phyloP scores from a whole-genome alignment of 176 grass and related monocot species.

The Paspalum vaginatum region DNA sequence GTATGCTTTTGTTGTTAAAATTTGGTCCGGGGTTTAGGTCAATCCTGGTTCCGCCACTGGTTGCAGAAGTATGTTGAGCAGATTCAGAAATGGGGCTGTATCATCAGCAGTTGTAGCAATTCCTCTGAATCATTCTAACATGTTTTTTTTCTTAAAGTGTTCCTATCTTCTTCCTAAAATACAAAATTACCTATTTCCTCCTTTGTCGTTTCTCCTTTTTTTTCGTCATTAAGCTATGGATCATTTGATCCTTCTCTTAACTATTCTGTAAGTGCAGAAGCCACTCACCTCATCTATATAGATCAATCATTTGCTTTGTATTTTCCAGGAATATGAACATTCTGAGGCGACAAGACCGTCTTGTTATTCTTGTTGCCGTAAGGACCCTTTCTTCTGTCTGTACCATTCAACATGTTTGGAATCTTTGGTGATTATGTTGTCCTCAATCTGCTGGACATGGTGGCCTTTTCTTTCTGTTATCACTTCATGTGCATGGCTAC shows the following conservation, averaged over 20 bases:
- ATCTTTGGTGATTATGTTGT: conserved; percentile 16
- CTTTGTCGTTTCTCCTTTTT: neutral
- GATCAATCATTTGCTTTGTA: conserved; percentile 35
- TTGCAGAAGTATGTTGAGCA: conserved; percentile 80
- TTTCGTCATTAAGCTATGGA: conserved; percentile 10
- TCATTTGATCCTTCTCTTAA: neutral
- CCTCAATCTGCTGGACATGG: conserved; percentile 5
- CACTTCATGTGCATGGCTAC: conserved; percentile 4
- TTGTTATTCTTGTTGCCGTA: conserved; percentile 86
- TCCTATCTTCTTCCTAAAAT: neutral
- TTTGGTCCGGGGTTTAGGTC: too few relatives aligned
- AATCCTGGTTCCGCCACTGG: too few relatives aligned
- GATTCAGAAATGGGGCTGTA: conserved; percentile 94
- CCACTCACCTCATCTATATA: neutral
- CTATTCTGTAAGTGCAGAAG: conserved; percentile 5
- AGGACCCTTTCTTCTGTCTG: conserved; percentile 46
- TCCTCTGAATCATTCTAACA: conserved; percentile 61
- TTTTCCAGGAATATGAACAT: conserved; percentile 86
- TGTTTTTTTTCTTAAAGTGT: neutral
- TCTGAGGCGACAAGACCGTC: conserved; percentile 63
- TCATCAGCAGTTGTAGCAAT: conserved; percentile 56
- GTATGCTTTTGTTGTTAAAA: too few relatives aligned
- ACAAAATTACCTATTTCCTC: neutral
- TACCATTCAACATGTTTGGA: conserved; percentile 40
- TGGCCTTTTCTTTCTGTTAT: neutral